A percentile compares a stretch with the other conserved stretches of the same genome.
Conservation (phyloP, 2,329 filamentous ascomycete genomes). For the Moelleriella libera region DNA sequence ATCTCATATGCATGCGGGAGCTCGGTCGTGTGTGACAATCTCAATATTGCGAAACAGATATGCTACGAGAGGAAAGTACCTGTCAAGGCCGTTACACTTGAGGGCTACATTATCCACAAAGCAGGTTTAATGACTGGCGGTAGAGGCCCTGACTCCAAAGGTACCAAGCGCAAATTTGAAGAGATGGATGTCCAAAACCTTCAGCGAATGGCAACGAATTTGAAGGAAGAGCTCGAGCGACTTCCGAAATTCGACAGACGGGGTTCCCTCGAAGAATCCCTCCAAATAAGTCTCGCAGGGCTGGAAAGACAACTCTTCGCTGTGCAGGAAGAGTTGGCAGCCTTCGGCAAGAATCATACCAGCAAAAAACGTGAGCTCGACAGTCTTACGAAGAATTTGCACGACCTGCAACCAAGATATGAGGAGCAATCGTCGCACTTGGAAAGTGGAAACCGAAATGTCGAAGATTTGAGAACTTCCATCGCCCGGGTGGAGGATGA, state of each 20-base stretch:
- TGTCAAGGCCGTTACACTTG: slow-evolving; percentile 86
- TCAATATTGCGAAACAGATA: slow-evolving; percentile 76
- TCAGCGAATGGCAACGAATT: slow-evolving; percentile 59
- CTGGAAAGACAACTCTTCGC: slow-evolving; percentile 64
- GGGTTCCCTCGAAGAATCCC: slow-evolving; percentile 61
- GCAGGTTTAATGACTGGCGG: slow-evolving; percentile 95
- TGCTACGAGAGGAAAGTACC: slow-evolving; percentile 75
- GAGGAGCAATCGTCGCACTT: slow-evolving; percentile 57
- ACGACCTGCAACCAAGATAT: slow-evolving; percentile 65
- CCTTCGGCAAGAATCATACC: slow-evolving; percentile 67
- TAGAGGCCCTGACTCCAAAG: slow-evolving; percentile 60
- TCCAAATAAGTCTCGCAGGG: slow-evolving; percentile 67
- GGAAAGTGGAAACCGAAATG: slow-evolving; percentile 36
- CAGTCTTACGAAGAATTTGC: slow-evolving; percentile 57
- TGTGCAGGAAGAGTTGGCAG: slow-evolving; percentile 60
- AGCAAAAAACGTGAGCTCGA: slow-evolving; percentile 75
- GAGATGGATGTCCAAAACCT: slow-evolving; percentile 80
- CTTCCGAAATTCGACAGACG: slow-evolving; percentile 68
- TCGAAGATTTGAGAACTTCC: slow-evolving; percentile 40
- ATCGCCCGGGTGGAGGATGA: slow-evolving; percentile 78
- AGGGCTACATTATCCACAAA: slow-evolving; percentile 95
- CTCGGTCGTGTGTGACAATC: slow-evolving; percentile 82
- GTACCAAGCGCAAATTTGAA: slow-evolving; percentile 70
- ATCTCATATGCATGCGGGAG: slow-evolving; percentile 93
- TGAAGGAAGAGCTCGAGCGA: slow-evolving; percentile 63